Percentiles rank a stretch among this genome's conserved stretches.
These are phyloP conservation scores for Simmondsia chinensis DNA, from an alignment of 148 eudicot species.

Conservation along the genomic window DNA sequence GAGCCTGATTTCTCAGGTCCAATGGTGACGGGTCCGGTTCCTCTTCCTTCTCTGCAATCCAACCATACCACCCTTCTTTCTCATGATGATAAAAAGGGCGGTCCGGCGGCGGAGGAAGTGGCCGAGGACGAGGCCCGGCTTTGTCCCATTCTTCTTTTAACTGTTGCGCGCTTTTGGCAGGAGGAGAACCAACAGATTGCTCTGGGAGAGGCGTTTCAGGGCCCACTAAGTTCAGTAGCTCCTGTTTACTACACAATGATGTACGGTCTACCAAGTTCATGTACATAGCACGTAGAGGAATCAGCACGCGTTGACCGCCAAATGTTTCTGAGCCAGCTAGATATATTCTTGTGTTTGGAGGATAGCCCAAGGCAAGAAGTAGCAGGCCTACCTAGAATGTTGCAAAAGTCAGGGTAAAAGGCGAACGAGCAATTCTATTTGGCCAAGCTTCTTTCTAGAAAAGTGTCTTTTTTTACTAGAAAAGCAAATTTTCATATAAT, in stretches of 20 bases:
- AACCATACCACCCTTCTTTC: conserved; percentile 96
- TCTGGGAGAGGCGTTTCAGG: conserved; percentile 52
- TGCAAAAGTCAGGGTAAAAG: conserved; percentile 2
- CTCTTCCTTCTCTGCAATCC: conserved; percentile 72
- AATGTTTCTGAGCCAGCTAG: conserved; percentile 86
- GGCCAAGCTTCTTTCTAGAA: too few relatives aligned
- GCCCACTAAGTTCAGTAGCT: conserved; percentile 51
- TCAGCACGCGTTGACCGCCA: conserved; percentile 89
- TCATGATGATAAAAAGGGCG: conserved; percentile 86
- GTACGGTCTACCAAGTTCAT: conserved; percentile 85
- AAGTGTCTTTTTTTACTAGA: too few relatives aligned
- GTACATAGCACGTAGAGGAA: conserved; percentile 88
- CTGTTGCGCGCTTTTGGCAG: conserved; percentile 44
- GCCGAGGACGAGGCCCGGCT: conserved; percentile 96
- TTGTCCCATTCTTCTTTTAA: conserved; percentile 77
- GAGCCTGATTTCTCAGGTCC: conserved; percentile 61
- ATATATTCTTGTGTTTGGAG: conserved; percentile 77
- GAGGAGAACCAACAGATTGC: conserved; percentile 29
- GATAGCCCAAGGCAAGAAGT: conserved; percentile 91
- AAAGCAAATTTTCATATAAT: too few relatives aligned
- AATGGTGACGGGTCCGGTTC: conserved; percentile 67
- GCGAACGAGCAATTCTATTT: too few relatives aligned
- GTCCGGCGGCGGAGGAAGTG: conserved; percentile 96
- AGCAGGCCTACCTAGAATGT: conserved; percentile 72
- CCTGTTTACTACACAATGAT: conserved; percentile 73